A percentile compares a stretch with the other conserved stretches of the same genome.
Evolutionary conservation across 371 early-diverging fungal species (phyloP).

Genomic region (Apophysomyces ossiformis): DNA sequence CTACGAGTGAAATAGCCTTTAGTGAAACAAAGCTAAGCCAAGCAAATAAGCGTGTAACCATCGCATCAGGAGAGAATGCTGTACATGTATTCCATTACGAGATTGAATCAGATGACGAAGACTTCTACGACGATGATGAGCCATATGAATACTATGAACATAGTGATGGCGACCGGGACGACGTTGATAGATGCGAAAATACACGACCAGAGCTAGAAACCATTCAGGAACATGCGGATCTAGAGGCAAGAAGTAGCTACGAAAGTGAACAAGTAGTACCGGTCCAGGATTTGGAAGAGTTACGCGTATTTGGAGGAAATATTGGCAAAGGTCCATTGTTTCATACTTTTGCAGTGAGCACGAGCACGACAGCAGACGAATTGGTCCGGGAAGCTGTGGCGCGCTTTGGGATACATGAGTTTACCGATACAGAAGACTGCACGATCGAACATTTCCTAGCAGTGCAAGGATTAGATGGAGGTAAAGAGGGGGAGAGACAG

Average conservation of each 20-base stretch:
- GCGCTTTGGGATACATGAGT: conserved; percentile 44
- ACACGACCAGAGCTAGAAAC: not conserved
- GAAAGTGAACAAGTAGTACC: conserved; percentile 1
- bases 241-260: not conserved
- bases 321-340: conserved; percentile 61
- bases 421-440: conserved; percentile 32
- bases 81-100: conserved; percentile 42
- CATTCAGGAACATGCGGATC: not conserved
- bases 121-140: conserved; percentile 32
- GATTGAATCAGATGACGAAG: conserved; percentile 51
- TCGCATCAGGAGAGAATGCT: conserved; percentile 30
- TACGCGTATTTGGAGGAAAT: conserved; percentile 65
- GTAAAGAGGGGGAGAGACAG: conserved; percentile 28
- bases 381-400: conserved; percentile 50
- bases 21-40: conserved; percentile 12
- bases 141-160: conserved; percentile 19
- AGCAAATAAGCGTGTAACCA: conserved; percentile 35
- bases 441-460: conserved; percentile 56
- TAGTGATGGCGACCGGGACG: conserved; percentile 15
- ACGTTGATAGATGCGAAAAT: conserved; percentile 2
- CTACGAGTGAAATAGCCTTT: not conserved
- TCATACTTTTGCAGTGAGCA: conserved; percentile 51
- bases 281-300: conserved; percentile 12
- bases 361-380: conserved; percentile 55
- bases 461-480: conserved; percentile 64